Percentiles rank a stretch among this genome's conserved stretches.
phyloP scores from a whole-genome alignment of 495 filamentous ascomycete genomes.

The Aspergillus indologenus region DNA sequence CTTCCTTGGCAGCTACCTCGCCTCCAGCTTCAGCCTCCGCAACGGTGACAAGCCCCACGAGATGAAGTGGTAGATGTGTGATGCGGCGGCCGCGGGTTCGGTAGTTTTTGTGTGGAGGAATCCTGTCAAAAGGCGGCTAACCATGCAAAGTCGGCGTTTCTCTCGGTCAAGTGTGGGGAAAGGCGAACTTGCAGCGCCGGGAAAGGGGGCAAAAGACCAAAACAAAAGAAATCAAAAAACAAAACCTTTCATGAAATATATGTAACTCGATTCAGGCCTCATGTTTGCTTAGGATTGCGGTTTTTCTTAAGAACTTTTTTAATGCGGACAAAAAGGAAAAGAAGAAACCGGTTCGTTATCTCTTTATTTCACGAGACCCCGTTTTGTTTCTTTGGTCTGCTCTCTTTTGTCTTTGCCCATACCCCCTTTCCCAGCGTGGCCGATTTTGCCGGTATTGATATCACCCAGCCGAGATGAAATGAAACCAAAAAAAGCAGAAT shows the following conservation, averaged over 20 bases:
- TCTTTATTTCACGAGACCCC: constrained; percentile 27
- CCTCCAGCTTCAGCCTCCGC: constrained; percentile 88
- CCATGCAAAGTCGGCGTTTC: constrained; percentile 39
- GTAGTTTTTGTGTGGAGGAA: constrained; percentile 46
- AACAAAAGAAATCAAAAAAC: background rate
- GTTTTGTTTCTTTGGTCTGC: background rate
- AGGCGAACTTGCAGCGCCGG: constrained; percentile 26
- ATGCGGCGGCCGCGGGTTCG: constrained; percentile 47
- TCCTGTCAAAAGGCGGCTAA: constrained; percentile 40
- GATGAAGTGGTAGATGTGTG: constrained; percentile 79
- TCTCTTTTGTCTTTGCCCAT: too few species aligned
- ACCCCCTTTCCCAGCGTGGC: constrained; percentile 30
- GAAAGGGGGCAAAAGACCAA: constrained; percentile 19
- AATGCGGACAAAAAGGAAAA: constrained; percentile 5
- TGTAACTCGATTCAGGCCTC: constrained; percentile 44
- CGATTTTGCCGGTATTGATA: constrained; percentile 35
- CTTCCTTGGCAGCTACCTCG: constrained; percentile 83
- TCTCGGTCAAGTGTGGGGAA: constrained; percentile 8
- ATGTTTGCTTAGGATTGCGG: constrained; percentile 36
- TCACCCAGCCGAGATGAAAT: constrained; percentile 36
- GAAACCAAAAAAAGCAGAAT: constrained; percentile 44
- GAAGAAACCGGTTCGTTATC: constrained; percentile 32
- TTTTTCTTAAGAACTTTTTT: constrained; percentile 22
- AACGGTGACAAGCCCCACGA: constrained; percentile 98
- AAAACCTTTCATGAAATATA: constrained; percentile 35